These are phyloP conservation scores for Apiotrichum gracile DNA, from an alignment of 1,284 basidiomycete genomes.

Conservation along the genomic window DNA sequence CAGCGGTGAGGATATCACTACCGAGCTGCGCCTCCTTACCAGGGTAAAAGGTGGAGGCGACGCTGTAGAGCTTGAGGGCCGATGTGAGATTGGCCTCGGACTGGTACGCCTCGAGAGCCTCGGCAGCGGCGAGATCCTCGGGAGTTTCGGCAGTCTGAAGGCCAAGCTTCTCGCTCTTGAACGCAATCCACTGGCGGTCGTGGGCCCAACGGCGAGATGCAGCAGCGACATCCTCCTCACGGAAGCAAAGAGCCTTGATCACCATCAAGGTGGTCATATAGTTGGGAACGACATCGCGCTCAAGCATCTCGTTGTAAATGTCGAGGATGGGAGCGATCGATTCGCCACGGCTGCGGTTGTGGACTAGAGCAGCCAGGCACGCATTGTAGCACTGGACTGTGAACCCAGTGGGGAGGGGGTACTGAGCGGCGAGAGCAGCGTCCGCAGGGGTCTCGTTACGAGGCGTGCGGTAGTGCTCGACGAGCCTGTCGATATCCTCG, in stretches of 20 bases:
- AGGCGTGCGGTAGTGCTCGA: constrained; percentile 27
- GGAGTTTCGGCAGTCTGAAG: neutral
- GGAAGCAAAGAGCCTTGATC: constrained; percentile 62
- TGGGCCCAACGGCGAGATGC: constrained; percentile 45
- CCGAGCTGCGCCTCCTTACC: constrained; percentile 1
- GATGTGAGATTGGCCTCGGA: constrained; percentile 64
- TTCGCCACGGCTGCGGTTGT: constrained; percentile 53
- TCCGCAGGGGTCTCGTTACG: constrained; percentile 4
- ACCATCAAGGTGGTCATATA: constrained; percentile 62
- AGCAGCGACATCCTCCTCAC: constrained; percentile 63
- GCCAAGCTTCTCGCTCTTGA: constrained; percentile 6
- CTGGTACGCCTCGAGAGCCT: constrained; percentile 25
- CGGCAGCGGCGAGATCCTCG: constrained; percentile 1
- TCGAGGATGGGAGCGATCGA: constrained; percentile 60
- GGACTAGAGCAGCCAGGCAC: constrained; percentile 57
- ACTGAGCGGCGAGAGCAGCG: constrained; percentile 17
- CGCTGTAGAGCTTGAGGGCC: constrained; percentile 54
- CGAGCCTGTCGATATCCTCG: constrained; percentile 4
- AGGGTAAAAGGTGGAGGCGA: constrained; percentile 43
- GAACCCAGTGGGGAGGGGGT: constrained; percentile 32
- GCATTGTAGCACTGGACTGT: constrained; percentile 57
- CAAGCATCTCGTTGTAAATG: constrained; percentile 70
- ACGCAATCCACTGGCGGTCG: neutral
- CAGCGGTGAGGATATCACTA: neutral
- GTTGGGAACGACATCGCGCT: constrained; percentile 62